Percentiles rank a stretch among this genome's conserved stretches.
These are phyloP conservation scores for Fusarium poae DNA, from an alignment of 2,329 filamentous ascomycete genomes.

Conservation along the genomic window DNA sequence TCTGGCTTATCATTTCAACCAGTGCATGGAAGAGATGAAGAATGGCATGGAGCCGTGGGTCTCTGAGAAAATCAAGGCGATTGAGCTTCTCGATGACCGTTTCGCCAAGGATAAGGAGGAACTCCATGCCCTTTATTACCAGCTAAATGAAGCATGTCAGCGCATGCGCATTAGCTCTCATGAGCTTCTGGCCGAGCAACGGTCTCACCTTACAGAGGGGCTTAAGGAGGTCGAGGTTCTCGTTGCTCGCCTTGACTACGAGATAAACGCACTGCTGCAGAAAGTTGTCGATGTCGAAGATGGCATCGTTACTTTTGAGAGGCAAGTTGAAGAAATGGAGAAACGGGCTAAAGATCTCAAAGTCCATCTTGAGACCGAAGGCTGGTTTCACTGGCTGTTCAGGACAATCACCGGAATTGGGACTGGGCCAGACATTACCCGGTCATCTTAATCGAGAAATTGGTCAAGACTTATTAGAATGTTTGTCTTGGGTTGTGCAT, in stretches of 20 bases:
- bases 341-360: conserved; percentile 73
- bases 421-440: conserved; percentile 68
- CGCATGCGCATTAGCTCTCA: conserved; percentile 75
- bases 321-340: conserved; percentile 80
- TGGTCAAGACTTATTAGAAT: conserved; percentile 6
- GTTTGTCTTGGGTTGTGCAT: conserved; percentile 14
- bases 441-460: conserved; percentile 39
- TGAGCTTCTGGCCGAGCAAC: conserved; percentile 77
- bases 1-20: conserved; percentile 68
- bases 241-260: conserved; percentile 90
- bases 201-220: conserved; percentile 75
- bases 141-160: conserved; percentile 78
- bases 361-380: conserved; percentile 71
- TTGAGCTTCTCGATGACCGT: conserved; percentile 71
- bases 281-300: conserved; percentile 91
- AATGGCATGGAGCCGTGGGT: conserved; percentile 72
- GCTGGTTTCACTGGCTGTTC: conserved; percentile 74
- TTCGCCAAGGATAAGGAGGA: conserved; percentile 74
- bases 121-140: conserved; percentile 75
- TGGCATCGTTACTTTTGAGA: conserved; percentile 82
- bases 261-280: conserved; percentile 82
- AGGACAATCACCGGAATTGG: conserved; percentile 72
- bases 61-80: conserved; percentile 64
- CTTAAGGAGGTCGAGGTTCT: conserved; percentile 84
- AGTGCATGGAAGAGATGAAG: conserved; percentile 65